Evolutionary conservation across 306 rosid genomes (phyloP), one percentile per base, ranked within the genome.

Genomic region (Prunus mira): DNA sequence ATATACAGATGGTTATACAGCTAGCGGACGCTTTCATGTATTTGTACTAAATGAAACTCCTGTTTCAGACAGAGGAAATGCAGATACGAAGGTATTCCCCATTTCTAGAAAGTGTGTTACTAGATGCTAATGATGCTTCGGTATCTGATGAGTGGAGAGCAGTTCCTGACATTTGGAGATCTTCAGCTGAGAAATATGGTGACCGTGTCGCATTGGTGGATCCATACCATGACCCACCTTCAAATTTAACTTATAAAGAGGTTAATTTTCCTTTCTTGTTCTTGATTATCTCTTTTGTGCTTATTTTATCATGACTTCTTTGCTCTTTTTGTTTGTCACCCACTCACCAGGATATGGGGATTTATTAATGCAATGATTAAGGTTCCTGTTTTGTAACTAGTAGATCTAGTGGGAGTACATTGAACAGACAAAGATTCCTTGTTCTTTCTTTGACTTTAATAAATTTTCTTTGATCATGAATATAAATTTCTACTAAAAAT

Each of bases 141-240:
- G 86, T 84, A 11, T 82, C 84, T 32, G 93, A 82, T 56, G 93
- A 88, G 76, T 95, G 97, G 98, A 84, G 84, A 84, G 85, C 97
- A 17, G 96, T 95, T 85, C 97, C 98, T 79, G 98, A 95, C 81
- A 89, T 95, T 67, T 95, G 98, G 98, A 86, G 90, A 86, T 80
- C 87, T 79, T 85, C 97, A 27, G 89, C 97, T 0, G 93, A 90
- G 83, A 95, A 89, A 78, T 92, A 85, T 78, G 97, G 96, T 61
- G 92, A 90, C 84, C 85, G 71, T 46, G 72, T 89, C 34, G 98
- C 97, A 51, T 64, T 95, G 76, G 79, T 84, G 34, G 97, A 95
- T 84, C 92, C 93, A 49, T 89, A 88, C 79, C 98, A 92, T 78
- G 88, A 90, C 78, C 98, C 96, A 71, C 93, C 98, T 78, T 84